These are phyloP conservation scores for Pythium dissimile DNA, from an alignment of 352 stramenopile genomes.

Conservation along the genomic window DNA sequence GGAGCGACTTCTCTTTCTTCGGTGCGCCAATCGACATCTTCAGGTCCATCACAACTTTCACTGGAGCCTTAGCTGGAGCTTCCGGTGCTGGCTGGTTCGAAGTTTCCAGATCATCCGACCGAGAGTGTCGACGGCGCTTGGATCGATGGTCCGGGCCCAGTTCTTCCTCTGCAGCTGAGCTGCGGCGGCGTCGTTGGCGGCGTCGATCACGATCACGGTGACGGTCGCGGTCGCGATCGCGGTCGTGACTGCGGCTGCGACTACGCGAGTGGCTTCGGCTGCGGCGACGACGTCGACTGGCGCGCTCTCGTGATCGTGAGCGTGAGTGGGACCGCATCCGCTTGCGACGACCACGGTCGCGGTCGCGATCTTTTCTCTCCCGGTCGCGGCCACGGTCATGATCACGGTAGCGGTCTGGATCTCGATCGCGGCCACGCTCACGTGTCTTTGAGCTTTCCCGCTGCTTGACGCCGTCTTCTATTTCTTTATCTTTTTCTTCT, in stretches of 20 bases:
- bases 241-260: slow-evolving; percentile 31
- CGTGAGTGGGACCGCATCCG: slow-evolving; percentile 23
- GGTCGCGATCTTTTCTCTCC: slow-evolving; percentile 9
- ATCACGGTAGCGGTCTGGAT: slow-evolving; percentile 15
- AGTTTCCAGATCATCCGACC: not conserved
- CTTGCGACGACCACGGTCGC: slow-evolving; percentile 23
- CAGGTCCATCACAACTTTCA: slow-evolving; percentile 48
- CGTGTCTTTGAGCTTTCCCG: not conserved
- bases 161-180: slow-evolving; percentile 14
- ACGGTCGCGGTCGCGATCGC: slow-evolving; percentile 8
- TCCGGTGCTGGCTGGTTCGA: not conserved
- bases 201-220: slow-evolving; percentile 7
- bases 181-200: slow-evolving; percentile 21
- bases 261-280: slow-evolving; percentile 25
- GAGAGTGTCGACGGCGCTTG: slow-evolving; percentile 19
- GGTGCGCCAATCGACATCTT: slow-evolving; percentile 24
- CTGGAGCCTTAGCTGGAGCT: slow-evolving; percentile 2
- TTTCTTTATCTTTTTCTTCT: slow-evolving; percentile 1
- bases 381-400: slow-evolving; percentile 14
- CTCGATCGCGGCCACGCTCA: slow-evolving; percentile 14
- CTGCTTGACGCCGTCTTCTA: slow-evolving; percentile 3
- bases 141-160: slow-evolving; percentile 8
- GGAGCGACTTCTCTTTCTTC: slow-evolving; percentile 37
- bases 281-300: slow-evolving; percentile 21
- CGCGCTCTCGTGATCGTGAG: slow-evolving; percentile 28